Percentiles rank a stretch among this genome's conserved stretches.
phyloP scores from a whole-genome alignment of 148 eudicot genomes.

The Vaccinium darrowii region DNA sequence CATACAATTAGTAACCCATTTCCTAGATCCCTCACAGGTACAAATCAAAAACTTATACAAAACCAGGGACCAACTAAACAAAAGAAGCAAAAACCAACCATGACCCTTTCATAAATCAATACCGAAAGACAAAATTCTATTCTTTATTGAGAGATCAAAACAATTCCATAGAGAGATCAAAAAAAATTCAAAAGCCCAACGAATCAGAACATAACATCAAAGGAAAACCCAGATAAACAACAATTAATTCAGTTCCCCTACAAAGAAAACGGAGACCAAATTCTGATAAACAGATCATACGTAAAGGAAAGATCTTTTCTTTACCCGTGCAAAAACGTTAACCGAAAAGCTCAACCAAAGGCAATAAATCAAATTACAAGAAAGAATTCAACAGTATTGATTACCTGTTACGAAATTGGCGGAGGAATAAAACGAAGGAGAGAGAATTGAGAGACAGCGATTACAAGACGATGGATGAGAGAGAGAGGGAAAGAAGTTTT shows the following conservation, averaged over 20 bases:
- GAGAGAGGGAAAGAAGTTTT: background rate
- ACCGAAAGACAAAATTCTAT: background rate
- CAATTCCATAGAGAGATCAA: background rate
- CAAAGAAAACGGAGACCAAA: background rate
- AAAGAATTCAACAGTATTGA: background rate
- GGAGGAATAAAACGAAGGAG: background rate
- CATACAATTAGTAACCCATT: background rate
- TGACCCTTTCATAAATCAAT: background rate
- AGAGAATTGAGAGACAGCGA: background rate
- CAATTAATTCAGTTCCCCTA: background rate
- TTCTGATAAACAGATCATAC: background rate
- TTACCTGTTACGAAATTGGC: background rate
- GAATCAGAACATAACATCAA: background rate
- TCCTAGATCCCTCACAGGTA: background rate
- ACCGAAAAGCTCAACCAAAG: background rate
- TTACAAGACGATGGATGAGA: background rate
- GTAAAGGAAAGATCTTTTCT: too few species aligned
- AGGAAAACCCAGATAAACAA: too few species aligned
- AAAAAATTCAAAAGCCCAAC: background rate
- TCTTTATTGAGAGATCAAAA: background rate
- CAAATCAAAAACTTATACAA: background rate
- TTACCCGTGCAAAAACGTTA: too few species aligned
- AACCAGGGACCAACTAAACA: background rate
- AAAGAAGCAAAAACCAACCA: background rate
- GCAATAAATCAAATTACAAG: background rate